Evolutionary conservation across 345 rosid species (phyloP), one percentile per base, ranked within the genome.

Genomic region (Arabis alpina): DNA sequence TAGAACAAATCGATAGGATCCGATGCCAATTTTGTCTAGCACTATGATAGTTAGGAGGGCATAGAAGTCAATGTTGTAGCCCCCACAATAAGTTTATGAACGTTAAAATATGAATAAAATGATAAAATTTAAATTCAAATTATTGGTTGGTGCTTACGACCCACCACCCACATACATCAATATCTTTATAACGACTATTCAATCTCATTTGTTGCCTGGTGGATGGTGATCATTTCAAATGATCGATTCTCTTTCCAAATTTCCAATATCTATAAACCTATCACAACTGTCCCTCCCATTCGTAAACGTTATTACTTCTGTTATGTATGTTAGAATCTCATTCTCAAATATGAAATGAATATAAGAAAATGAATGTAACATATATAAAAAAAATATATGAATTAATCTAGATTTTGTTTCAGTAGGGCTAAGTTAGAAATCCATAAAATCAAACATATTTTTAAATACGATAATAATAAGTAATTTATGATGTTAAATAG

Each of bases 71-170:
- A 75, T 75, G 59, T 47, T 61, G 70, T 41, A 61, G 74, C 32
- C 79, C 79, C 79, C 64, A 75, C 74, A 45, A 37, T 37, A 12
- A 28, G 70, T 61, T 61, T 19, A 39, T 68, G 54, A 61, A 67
- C 32, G 53, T 58, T 66, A 59, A 24, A 43, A 43, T 58, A 74
- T 14, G 57, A 12, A 59, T 37, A 36, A 45, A 67, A 51, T 39
- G 67, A 60, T 43, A 58, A 19, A 57, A 74, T 23, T 42, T 19
- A 54, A 61, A 44, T 68, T 67, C 63, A 61, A 62, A 75, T 68
- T 47, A 68, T 75, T 75, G 71, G 75, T 68, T 62, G 79, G 75
- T 63, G 70, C 71, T 63, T 69, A 69, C 79, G 79, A 68, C 74
- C 74, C 79, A 68, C 75, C 79, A 76, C 75, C 74, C 68, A 67